Evolutionary conservation across 257 asterid genomes (phyloP), one percentile per base, ranked within the genome.

Genomic region (Cruciata laevipes): DNA sequence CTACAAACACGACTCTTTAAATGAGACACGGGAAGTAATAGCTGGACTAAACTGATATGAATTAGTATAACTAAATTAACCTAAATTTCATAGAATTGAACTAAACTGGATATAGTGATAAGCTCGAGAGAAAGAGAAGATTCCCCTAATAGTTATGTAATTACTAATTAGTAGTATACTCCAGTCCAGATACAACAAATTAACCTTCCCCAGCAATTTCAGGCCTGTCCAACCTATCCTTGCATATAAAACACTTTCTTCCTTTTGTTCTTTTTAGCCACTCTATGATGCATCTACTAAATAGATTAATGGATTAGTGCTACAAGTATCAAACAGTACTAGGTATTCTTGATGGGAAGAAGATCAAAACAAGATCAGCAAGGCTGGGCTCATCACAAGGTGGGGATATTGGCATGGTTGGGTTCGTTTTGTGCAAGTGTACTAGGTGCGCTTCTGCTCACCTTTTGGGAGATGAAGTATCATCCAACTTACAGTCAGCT

Each of bases 401-500:
- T 56, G 13, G 12, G 25, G 59, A 38, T 60, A 27, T 76, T 74
- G 23, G 71, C 64, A 60, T 82, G 71, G 7, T 58, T 80, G 69
- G 83, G 73, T 21, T 80, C 80, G 13, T 65, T 73, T 30, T 49
- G 72, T 16, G 31, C 74, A 69, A 80, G 90, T 78, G 52, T 78
- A 38, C 57, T 53, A 0, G 87, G 90, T 5, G 87, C 75, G 12
- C 27, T 82, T 57, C 17, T 78, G 20, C 69, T 84, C 74, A 27
- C 69, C 33, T 76, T 77, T 82, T 84, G 87, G 90, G 75, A 65
- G 30, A 23, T 63, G 10, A 72, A 75, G 20, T 78, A 72, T 63
- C 90, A 84, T 73, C 72, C 64, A 57, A 76, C 78, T 21, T 78
- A 82, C 68, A 35, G 66, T 17, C 84, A 82, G 47, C 78, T 70